These are phyloP conservation scores for Fusarium haematococcum DNA, from an alignment of 2,329 filamentous ascomycete genomes.

Conservation along the genomic window DNA sequence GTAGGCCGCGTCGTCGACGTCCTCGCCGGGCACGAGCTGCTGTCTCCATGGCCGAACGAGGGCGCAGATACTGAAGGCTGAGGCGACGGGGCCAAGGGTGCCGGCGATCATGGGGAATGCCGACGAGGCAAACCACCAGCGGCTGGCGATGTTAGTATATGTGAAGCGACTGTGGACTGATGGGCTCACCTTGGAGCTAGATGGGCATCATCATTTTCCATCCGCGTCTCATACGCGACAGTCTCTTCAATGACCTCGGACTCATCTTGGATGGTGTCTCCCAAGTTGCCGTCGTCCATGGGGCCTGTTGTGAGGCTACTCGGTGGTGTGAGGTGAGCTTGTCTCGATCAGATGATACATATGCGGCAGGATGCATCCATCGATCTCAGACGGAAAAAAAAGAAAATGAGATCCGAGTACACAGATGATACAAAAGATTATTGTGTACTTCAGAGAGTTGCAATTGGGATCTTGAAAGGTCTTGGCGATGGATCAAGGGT, in stretches of 20 bases:
- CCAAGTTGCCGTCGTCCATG: slow-evolving; percentile 58
- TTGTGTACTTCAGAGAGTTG: background rate
- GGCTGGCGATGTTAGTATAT: slow-evolving; percentile 50
- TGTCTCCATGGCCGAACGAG: slow-evolving; percentile 85
- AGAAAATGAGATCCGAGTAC: no score
- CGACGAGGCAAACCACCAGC: slow-evolving; percentile 74
- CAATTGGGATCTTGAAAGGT: background rate
- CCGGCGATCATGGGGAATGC: slow-evolving; percentile 84
- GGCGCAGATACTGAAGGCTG: slow-evolving; percentile 87
- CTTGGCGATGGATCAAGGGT: background rate
- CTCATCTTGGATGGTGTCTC: slow-evolving; percentile 52
- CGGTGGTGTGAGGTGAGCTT: background rate
- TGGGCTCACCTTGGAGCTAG: slow-evolving; percentile 57
- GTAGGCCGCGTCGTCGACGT: slow-evolving; percentile 62
- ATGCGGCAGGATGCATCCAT: background rate
- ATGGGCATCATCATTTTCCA: slow-evolving; percentile 55
- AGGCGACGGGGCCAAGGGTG: slow-evolving; percentile 86
- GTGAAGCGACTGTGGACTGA: no score
- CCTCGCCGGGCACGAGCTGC: slow-evolving; percentile 59
- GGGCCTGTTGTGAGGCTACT: slow-evolving; percentile 10
- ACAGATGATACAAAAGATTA: background rate
- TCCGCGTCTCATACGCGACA: slow-evolving; percentile 41
- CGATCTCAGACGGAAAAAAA: background rate
- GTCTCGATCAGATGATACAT: background rate
- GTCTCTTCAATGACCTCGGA: slow-evolving; percentile 44